Evolutionary conservation across 1,284 basidiomycete species (phyloP), one percentile per base, ranked within the genome.

Genomic region (Cutaneotrichosporon cutaneum): DNA sequence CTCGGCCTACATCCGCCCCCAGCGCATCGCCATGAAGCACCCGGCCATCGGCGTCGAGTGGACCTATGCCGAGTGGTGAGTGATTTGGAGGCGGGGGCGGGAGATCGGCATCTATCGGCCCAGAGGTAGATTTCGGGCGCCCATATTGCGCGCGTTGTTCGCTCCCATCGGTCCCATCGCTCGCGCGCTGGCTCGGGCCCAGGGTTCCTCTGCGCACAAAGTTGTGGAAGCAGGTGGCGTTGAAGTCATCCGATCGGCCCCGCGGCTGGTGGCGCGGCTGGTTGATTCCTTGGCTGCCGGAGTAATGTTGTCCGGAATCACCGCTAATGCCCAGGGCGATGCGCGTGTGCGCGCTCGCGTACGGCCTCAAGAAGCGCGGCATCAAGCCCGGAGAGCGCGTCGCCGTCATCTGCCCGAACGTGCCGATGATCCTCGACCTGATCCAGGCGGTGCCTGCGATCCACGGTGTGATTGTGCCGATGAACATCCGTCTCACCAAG

Each of bases 381-480:
- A 86, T 94, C 9, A 79, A 83, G 73, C 88, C 85, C 71, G 91
- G 90, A 0, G 90, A 92, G 69, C 81, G 90, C 26, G 86, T 93
- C 22, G 90, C 84, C 2, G 88, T 92, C 10, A 65, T 65, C 64
- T 59, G 60, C 55, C 64, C 64, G 4, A 65, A 65, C 47, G 60
- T 60, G 44, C 64, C 64, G 51, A 59, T 62, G 57, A 65, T 65
- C 55, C 55, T 65, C 45, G 64, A 65, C 60, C 51, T 65, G 32
- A 57, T 62, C 45, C 64, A 65, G 58, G 64, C 64, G 0, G 35
- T 60, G 4, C 64, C 64, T 1, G 64, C 64, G 10, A 58, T 65
- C 47, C 64, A 65, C 55, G 60, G 51, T 8, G 58, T 62, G 16
- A 54, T 65, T 27, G 64, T 65, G 18, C 64, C 64, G 30, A 39